phyloP scores from a whole-genome alignment of 805 yeast genomes.

The Cyberlindnera japonica region DNA sequence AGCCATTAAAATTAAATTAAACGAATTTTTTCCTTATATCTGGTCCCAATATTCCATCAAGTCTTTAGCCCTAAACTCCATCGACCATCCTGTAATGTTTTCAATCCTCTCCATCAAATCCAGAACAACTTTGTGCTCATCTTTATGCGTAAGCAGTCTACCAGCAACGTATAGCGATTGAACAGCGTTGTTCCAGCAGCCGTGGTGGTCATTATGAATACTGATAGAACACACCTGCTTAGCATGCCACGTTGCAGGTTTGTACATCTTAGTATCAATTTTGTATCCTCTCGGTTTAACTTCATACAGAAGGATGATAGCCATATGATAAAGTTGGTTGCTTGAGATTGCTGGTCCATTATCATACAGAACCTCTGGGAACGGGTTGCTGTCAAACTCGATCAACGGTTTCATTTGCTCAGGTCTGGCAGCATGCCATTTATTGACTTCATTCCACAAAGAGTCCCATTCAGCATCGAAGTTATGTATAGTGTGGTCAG shows the following conservation, averaged over 20 bases:
- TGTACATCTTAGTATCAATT: slow-evolving; percentile 19
- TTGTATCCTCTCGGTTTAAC: slow-evolving; percentile 37
- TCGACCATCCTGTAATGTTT: slow-evolving; percentile 31
- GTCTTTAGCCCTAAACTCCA: slow-evolving; percentile 30
- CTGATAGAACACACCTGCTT: slow-evolving; percentile 23
- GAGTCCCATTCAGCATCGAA: slow-evolving; percentile 38
- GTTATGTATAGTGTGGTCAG: slow-evolving; percentile 21
- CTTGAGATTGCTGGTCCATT: slow-evolving; percentile 37
- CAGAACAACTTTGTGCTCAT: slow-evolving; percentile 29
- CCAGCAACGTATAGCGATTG: slow-evolving; percentile 26
- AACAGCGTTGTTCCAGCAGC: slow-evolving; percentile 25
- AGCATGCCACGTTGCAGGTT: slow-evolving; percentile 26
- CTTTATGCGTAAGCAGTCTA: slow-evolving; percentile 22
- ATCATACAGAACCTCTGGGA: slow-evolving; percentile 35
- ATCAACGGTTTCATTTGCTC: slow-evolving; percentile 33
- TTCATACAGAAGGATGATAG: slow-evolving; percentile 35
- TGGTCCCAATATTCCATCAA: slow-evolving; percentile 28
- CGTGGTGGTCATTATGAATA: slow-evolving; percentile 23
- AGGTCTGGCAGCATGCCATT: slow-evolving; percentile 38
- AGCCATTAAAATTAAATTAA: too few relatives aligned
- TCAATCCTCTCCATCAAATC: slow-evolving; percentile 29
- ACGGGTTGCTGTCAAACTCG: slow-evolving; percentile 32
- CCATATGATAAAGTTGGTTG: slow-evolving; percentile 38
- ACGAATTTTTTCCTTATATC: slow-evolving; percentile 1
- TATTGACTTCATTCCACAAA: slow-evolving; percentile 37